Evolutionary conservation across 2,329 filamentous ascomycete genomes (phyloP).

Genomic region (Leptographium radiaticola): DNA sequence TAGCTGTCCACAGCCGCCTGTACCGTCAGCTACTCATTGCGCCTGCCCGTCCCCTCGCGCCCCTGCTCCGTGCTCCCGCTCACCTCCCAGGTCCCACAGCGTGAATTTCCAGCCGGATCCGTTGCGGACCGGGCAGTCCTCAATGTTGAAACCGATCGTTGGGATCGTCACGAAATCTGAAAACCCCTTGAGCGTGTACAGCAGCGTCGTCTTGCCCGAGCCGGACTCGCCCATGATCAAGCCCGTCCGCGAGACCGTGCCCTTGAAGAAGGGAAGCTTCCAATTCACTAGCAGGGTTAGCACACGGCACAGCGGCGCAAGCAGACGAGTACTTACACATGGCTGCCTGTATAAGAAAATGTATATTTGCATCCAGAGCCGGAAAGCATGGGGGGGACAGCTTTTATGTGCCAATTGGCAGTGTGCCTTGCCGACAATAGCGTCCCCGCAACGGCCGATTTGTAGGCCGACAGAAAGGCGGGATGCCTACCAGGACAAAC

Average conservation of each 20-base stretch:
- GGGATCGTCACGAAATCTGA: not conserved
- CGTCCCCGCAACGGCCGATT: too few species aligned
- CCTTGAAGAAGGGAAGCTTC: not conserved
- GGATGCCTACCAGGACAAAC: too few species aligned
- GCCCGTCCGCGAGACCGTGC: not conserved
- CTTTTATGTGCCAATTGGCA: too few species aligned
- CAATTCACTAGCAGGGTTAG: not conserved
- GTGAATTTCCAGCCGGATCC: not conserved
- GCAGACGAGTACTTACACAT: too few species aligned
- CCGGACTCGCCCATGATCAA: not conserved
- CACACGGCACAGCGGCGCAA: not conserved
- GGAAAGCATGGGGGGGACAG: too few species aligned
- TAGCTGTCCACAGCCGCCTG: not conserved
- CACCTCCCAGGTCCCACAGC: not conserved
- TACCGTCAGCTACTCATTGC: not conserved
- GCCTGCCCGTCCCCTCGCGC: not conserved
- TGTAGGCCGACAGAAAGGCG: too few species aligned
- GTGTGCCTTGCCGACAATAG: too few species aligned
- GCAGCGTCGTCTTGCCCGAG: not conserved
- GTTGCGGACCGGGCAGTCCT: not conserved
- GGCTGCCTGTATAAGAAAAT: too few species aligned
- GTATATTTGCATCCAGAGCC: too few species aligned
- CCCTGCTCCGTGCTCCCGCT: too few species aligned
- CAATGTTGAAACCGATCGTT: not conserved
- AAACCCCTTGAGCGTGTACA: not conserved